phyloP scores from a whole-genome alignment of 371 early-diverging fungal species.

The Mucor velutinosus region DNA sequence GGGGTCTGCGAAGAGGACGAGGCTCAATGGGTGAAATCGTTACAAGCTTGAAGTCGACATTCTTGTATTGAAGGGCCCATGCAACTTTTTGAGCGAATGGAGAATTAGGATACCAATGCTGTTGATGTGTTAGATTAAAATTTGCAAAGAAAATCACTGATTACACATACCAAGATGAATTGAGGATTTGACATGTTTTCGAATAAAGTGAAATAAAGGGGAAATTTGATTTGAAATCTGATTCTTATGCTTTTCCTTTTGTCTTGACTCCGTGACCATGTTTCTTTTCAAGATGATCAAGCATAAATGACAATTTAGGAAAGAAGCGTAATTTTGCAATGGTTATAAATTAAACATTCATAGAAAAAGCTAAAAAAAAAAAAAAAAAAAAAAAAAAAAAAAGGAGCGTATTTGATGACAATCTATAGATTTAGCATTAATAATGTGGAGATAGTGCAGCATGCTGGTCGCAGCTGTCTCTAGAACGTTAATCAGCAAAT shows the following conservation, averaged over 20 bases:
- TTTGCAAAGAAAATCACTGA: background rate
- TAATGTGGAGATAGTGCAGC: too few relatives aligned
- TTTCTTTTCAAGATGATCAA: constrained; percentile 1
- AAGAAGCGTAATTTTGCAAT: background rate
- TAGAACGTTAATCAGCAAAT: too few relatives aligned
- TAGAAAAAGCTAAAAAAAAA: too few relatives aligned
- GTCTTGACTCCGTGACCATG: background rate
- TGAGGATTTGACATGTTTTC: background rate
- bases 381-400: too few relatives aligned
- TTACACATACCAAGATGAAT: background rate
- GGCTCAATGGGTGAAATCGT: constrained; percentile 29
- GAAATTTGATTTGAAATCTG: background rate
- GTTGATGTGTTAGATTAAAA: background rate
- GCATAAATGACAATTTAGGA: background rate
- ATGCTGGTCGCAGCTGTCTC: too few relatives aligned
- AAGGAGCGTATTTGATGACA: too few relatives aligned
- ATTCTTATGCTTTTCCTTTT: background rate
- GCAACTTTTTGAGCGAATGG: constrained; percentile 39
- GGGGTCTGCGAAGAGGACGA: constrained; percentile 46
- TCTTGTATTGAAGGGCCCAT: constrained; percentile 43
- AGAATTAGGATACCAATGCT: constrained; percentile 20
- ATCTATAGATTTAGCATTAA: too few relatives aligned
- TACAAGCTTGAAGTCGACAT: constrained; percentile 38
- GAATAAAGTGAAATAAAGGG: background rate
- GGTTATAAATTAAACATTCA: too few relatives aligned